Conservation (phyloP, 805 yeast genomes). For the Schwanniomyces yamadae region DNA sequence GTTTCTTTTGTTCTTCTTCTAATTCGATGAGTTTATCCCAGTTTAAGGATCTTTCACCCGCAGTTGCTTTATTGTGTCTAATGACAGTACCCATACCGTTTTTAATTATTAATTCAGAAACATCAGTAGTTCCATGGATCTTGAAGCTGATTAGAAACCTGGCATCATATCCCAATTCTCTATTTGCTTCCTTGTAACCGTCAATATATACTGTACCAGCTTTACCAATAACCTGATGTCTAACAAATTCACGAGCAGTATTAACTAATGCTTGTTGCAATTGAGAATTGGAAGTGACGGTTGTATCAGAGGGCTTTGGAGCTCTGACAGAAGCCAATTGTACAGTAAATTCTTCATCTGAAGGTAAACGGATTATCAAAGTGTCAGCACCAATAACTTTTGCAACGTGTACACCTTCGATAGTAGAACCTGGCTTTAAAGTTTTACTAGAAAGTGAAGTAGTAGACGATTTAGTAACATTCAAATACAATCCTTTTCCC, state of each 20-base stretch:
- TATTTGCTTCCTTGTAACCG: slow-evolving; percentile 58
- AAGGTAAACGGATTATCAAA: slow-evolving; percentile 48
- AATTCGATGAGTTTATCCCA: slow-evolving; percentile 78
- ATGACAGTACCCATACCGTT: slow-evolving; percentile 77
- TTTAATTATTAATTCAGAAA: slow-evolving; percentile 58
- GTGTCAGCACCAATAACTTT: slow-evolving; percentile 72
- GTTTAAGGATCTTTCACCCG: slow-evolving; percentile 62
- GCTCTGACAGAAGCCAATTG: slow-evolving; percentile 76
- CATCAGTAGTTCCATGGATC: slow-evolving; percentile 52
- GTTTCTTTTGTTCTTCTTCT: slow-evolving; percentile 58
- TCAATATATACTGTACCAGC: slow-evolving; percentile 60
- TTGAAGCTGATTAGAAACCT: slow-evolving; percentile 64
- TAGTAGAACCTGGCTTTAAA: slow-evolving; percentile 46
- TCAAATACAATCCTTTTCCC: slow-evolving; percentile 51
- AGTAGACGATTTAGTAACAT: slow-evolving; percentile 39
- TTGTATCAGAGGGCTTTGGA: slow-evolving; percentile 64
- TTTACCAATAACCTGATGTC: slow-evolving; percentile 70
- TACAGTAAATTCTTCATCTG: slow-evolving; percentile 58
- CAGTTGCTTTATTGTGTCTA: slow-evolving; percentile 71
- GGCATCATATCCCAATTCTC: slow-evolving; percentile 58
- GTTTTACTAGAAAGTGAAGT: slow-evolving; percentile 11
- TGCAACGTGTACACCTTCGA: slow-evolving; percentile 53
- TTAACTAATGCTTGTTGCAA: slow-evolving; percentile 53
- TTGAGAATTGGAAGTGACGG: slow-evolving; percentile 34
- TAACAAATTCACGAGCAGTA: slow-evolving; percentile 71